Evolutionary conservation across 306 rosid genomes (phyloP).

Genomic region (Lathyrus tuberosus): DNA sequence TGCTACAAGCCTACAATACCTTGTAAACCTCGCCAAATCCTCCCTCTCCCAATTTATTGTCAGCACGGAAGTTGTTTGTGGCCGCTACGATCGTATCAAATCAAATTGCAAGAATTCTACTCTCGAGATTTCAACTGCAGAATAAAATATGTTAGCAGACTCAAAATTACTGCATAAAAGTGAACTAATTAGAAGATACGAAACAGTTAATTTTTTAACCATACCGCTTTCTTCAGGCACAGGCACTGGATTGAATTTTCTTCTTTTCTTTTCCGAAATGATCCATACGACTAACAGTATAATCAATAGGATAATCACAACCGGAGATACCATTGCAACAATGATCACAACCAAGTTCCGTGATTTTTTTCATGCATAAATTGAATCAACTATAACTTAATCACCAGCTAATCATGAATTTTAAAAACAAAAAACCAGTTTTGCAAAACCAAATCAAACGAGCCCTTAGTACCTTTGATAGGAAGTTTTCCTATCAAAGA

Average conservation of each 20-base stretch:
- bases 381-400: neutral
- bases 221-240: constrained; percentile 37
- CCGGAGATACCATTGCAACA: constrained; percentile 38
- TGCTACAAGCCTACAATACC: constrained; percentile 36
- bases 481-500: too few species aligned
- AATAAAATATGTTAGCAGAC: neutral
- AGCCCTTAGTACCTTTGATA: neutral
- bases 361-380: constrained; percentile 39
- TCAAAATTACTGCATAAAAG: neutral
- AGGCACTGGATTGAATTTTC: neutral
- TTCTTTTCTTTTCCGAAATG: constrained; percentile 21
- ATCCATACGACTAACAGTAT: constrained; percentile 15
- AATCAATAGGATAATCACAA: constrained; percentile 22
- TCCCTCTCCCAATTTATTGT: constrained; percentile 55
- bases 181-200: neutral
- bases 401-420: neutral
- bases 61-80: constrained; percentile 47
- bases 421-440: too few species aligned
- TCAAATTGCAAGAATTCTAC: constrained; percentile 52
- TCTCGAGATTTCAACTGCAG: constrained; percentile 37
- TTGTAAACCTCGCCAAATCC: constrained; percentile 63
- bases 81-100: constrained; percentile 43
- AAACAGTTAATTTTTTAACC: neutral
- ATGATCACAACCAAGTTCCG: neutral
- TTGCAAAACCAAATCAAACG: too few species aligned